Percentiles rank a stretch among this genome's conserved stretches.
Conservation (phyloP, 1,139 yeast species). For the Protomyces pachydermus region DNA sequence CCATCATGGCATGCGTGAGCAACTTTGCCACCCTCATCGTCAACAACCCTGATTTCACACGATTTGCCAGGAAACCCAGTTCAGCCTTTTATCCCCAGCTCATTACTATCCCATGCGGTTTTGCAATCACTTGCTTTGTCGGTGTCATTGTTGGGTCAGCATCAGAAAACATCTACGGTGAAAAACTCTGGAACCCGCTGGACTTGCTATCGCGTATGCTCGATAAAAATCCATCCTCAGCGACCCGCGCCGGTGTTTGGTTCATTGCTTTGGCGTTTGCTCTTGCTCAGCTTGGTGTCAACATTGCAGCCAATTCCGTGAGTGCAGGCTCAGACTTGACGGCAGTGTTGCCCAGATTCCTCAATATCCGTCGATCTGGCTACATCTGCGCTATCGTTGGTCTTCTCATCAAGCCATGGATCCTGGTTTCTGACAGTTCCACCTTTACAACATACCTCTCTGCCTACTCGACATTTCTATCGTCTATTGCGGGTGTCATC, state of each 20-base stretch:
- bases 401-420: constrained; percentile 81
- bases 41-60: constrained; percentile 43
- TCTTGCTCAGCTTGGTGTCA: constrained; percentile 39
- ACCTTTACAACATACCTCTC: constrained; percentile 40
- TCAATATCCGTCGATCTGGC: constrained; percentile 77
- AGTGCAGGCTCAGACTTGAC: constrained; percentile 90
- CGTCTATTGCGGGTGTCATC: constrained; percentile 41
- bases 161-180: constrained; percentile 40
- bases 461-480: constrained; percentile 41
- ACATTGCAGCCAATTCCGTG: constrained; percentile 80
- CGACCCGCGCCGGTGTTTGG: constrained; percentile 54
- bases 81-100: constrained; percentile 41
- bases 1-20: constrained; percentile 40
- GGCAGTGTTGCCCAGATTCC: constrained; percentile 69
- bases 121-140: constrained; percentile 40
- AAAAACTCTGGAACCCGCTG: constrained; percentile 41
- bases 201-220: constrained; percentile 39
- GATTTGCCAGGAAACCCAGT: constrained; percentile 38
- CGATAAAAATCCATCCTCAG: constrained; percentile 37
- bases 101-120: constrained; percentile 39
- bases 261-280: constrained; percentile 37
- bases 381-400: constrained; percentile 56
- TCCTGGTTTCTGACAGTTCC: constrained; percentile 50
- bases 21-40: constrained; percentile 45
- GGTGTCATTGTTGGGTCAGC: constrained; percentile 41